phyloP scores from a whole-genome alignment of 208 protist species.

The Leishmania lainsoni region DNA sequence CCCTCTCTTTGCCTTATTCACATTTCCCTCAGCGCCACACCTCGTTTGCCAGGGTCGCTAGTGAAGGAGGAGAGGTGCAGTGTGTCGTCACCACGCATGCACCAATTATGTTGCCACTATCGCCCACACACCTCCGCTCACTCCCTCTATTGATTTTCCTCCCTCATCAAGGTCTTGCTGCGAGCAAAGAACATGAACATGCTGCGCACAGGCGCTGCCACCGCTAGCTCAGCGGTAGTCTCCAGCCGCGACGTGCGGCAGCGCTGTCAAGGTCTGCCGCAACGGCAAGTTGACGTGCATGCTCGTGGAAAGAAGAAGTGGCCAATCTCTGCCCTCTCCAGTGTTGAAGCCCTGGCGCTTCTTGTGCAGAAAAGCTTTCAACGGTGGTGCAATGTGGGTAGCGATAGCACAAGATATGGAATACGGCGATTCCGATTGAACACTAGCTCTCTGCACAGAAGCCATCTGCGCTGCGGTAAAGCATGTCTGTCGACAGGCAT shows the following conservation, averaged over 20 bases:
- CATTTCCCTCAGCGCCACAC: not conserved
- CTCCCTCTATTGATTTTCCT: not conserved
- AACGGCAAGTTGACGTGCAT: not conserved
- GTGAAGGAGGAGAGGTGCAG: not conserved
- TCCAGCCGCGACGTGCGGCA: not conserved
- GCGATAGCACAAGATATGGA: not conserved
- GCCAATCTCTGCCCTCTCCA: not conserved
- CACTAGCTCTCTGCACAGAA: not conserved
- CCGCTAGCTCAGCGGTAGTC: conserved; percentile 3
- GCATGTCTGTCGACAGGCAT: not conserved
- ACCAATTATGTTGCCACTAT: not conserved
- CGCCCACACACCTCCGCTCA: not conserved
- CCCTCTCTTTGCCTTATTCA: not conserved
- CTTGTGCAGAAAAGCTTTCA: not conserved
- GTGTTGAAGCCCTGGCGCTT: not conserved
- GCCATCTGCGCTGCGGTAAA: not conserved
- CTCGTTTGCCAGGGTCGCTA: not conserved
- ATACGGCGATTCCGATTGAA: not conserved
- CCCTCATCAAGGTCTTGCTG: not conserved
- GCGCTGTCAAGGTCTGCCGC: not conserved
- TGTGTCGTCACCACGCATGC: not conserved
- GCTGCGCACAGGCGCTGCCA: conserved; percentile 11
- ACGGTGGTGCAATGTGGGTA: not conserved
- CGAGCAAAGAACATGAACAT: conserved; percentile 2
- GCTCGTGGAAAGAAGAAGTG: not conserved